phyloP scores from a whole-genome alignment of 495 filamentous ascomycete species.

The Neurospora sp. region DNA sequence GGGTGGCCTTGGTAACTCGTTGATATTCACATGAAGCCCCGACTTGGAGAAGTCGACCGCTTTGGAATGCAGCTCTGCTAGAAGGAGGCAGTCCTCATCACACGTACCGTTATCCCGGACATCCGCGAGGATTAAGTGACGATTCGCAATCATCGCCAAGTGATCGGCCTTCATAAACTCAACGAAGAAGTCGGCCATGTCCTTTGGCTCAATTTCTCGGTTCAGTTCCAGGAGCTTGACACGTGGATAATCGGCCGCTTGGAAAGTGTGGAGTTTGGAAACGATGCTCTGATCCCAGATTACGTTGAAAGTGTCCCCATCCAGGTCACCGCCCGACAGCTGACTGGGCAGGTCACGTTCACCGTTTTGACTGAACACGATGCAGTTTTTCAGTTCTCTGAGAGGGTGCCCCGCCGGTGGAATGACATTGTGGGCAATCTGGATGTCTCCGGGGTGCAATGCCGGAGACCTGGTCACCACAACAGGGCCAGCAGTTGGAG shows the following conservation, averaged over 20 bases:
- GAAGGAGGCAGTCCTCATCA: constrained; percentile 46
- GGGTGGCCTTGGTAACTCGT: constrained; percentile 14
- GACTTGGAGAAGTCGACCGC: constrained; percentile 82
- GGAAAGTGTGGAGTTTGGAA: constrained; percentile 23
- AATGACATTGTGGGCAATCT: constrained; percentile 42
- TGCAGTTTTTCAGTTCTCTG: constrained; percentile 50
- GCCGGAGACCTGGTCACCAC: constrained; percentile 65
- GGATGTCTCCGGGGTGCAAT: constrained; percentile 72
- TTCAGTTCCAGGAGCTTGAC: constrained; percentile 44
- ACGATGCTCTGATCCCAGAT: constrained; percentile 51
- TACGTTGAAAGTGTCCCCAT: constrained; percentile 70
- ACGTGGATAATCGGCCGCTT: constrained; percentile 58
- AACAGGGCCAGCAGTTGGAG: constrained; percentile 13
- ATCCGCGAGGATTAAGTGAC: constrained; percentile 62
- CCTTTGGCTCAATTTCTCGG: constrained; percentile 39
- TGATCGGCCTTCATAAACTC: constrained; percentile 70
- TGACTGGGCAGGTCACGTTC: constrained; percentile 62
- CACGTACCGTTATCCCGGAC: constrained; percentile 38
- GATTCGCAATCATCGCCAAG: constrained; percentile 56
- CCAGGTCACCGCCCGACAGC: constrained; percentile 71
- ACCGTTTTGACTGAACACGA: constrained; percentile 67
- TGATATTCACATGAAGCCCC: constrained; percentile 52
- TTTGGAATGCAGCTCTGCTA: constrained; percentile 63
- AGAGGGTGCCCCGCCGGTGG: constrained; percentile 53
- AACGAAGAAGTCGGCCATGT: constrained; percentile 72